Evolutionary conservation across 2,329 filamentous ascomycete species (phyloP).

Genomic region (Aphanocladium album): DNA sequence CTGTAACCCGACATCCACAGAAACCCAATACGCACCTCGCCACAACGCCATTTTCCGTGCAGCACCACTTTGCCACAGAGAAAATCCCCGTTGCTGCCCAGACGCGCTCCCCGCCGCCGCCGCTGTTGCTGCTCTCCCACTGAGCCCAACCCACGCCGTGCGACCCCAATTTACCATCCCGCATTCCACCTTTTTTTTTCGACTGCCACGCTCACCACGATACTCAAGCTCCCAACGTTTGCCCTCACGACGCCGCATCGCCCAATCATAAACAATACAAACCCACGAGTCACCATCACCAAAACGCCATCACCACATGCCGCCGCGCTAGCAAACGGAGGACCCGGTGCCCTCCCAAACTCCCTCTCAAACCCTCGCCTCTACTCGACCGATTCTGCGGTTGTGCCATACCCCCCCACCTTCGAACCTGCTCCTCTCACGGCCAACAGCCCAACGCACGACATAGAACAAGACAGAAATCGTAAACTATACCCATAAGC

Average conservation of each 20-base stretch:
- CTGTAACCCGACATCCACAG: background rate
- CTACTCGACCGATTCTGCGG: background rate
- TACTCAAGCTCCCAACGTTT: background rate
- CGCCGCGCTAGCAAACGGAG: constrained; percentile 10
- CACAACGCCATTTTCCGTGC: too few species aligned
- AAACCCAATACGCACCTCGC: too few species aligned
- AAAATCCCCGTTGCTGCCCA: background rate
- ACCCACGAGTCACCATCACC: background rate
- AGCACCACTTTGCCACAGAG: too few species aligned
- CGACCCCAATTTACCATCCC: background rate
- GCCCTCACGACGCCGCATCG: background rate
- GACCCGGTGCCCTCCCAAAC: constrained; percentile 6
- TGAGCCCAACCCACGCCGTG: background rate
- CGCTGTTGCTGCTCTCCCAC: background rate
- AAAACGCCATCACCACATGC: constrained; percentile 6
- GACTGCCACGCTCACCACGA: background rate
- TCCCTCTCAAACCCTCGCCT: constrained; percentile 8
- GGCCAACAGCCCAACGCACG: background rate
- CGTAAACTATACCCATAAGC: background rate
- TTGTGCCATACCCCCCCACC: background rate
- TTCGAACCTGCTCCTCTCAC: background rate
- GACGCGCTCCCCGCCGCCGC: background rate
- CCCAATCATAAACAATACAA: background rate
- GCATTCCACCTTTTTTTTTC: background rate
- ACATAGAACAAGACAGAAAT: background rate